These are phyloP conservation scores for Arachnomyces sp. DNA, from an alignment of 2,329 filamentous ascomycete genomes.

Conservation along the genomic window DNA sequence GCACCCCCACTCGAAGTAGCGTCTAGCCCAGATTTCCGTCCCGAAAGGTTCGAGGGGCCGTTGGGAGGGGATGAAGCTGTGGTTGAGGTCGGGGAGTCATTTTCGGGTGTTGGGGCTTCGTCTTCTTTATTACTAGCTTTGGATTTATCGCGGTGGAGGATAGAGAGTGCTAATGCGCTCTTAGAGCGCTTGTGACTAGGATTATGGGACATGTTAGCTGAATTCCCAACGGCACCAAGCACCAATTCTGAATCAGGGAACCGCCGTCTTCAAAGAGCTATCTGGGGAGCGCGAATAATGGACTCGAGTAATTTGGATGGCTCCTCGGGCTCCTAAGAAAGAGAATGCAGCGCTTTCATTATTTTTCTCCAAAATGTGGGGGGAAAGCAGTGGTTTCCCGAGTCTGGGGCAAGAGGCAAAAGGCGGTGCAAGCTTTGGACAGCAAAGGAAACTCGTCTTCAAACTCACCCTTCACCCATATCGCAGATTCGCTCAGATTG, in stretches of 20 bases:
- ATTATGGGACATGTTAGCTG: slow-evolving; percentile 22
- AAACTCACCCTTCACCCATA: slow-evolving; percentile 22
- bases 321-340: too few species aligned
- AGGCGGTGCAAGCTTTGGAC: too few species aligned
- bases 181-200: slow-evolving; percentile 46
- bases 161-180: slow-evolving; percentile 45
- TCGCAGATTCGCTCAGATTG: too few species aligned
- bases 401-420: slow-evolving; percentile 1
- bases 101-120: slow-evolving; percentile 17
- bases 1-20: too few species aligned
- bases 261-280: slow-evolving; percentile 3
- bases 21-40: slow-evolving; percentile 22
- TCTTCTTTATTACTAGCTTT: slow-evolving; percentile 35
- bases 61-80: slow-evolving; percentile 19
- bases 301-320: too few species aligned
- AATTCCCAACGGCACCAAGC: slow-evolving; percentile 6
- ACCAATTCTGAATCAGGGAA: neutral
- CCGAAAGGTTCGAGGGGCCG: slow-evolving; percentile 19
- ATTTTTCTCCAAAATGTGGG: too few species aligned
- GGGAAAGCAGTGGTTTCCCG: too few species aligned
- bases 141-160: slow-evolving; percentile 46
- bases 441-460: too few species aligned
- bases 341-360: too few species aligned
- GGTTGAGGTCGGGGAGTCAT: slow-evolving; percentile 20
- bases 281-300: slow-evolving; percentile 2